Evolutionary conservation across 768 basidiomycete species (phyloP).

Genomic region (Tulasnella sp.): DNA sequence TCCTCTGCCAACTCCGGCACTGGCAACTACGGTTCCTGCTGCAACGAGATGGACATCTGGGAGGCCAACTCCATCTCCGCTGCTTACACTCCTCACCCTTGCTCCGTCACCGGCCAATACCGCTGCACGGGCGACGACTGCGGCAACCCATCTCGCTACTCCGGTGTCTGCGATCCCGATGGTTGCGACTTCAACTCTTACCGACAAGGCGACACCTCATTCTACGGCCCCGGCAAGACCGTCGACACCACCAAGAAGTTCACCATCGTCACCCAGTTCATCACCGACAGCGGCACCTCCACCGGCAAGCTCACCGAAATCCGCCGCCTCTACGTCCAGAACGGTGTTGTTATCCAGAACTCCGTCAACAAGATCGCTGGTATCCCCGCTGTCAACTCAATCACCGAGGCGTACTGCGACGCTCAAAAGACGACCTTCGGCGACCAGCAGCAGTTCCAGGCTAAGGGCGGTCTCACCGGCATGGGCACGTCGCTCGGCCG

Average conservation of each 20-base stretch:
- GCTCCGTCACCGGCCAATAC: slow-evolving; percentile 31
- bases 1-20: slow-evolving; percentile 34
- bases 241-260: slow-evolving; percentile 41
- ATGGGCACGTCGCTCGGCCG: slow-evolving; percentile 28
- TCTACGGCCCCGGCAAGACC: slow-evolving; percentile 37
- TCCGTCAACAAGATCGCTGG: slow-evolving; percentile 37
- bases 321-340: slow-evolving; percentile 34
- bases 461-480: slow-evolving; percentile 31
- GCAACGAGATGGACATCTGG: slow-evolving; percentile 51
- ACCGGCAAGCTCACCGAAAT: slow-evolving; percentile 41
- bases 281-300: slow-evolving; percentile 35
- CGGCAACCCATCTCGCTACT: slow-evolving; percentile 14
- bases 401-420: slow-evolving; percentile 14
- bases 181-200: slow-evolving; percentile 55
- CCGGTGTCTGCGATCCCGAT: slow-evolving; percentile 37
- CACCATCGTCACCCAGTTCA: slow-evolving; percentile 50
- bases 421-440: slow-evolving; percentile 26
- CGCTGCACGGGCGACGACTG: slow-evolving; percentile 32
- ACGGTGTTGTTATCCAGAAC: slow-evolving; percentile 42
- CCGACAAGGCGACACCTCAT: slow-evolving; percentile 38
- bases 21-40: slow-evolving; percentile 40
- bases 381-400: slow-evolving; percentile 20
- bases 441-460: slow-evolving; percentile 33
- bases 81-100: slow-evolving; percentile 44
- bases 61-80: slow-evolving; percentile 42